Evolutionary conservation across 1,139 yeast species (phyloP).

Genomic region (Suhomyces panamericanus): DNA sequence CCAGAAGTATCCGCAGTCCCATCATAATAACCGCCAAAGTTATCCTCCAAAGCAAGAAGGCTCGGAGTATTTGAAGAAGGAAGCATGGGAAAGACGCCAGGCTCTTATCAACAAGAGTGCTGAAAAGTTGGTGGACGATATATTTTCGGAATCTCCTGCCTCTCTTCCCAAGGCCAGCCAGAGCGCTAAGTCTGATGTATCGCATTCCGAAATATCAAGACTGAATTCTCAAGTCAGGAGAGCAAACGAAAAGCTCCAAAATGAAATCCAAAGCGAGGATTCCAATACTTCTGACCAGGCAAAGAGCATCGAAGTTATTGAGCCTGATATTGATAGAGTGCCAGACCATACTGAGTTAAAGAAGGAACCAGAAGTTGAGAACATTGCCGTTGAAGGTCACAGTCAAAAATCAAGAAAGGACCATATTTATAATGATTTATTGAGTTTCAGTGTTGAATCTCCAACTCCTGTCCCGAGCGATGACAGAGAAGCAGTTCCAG

Average conservation of each 20-base stretch:
- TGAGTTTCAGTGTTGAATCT: not conserved
- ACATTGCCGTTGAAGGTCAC: not conserved
- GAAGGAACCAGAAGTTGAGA: not conserved
- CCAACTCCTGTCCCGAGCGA: not conserved
- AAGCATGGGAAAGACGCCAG: constrained; percentile 38
- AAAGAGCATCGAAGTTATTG: not conserved
- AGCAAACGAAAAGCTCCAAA: constrained; percentile 3
- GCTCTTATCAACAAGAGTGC: constrained; percentile 28
- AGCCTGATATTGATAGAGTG: not conserved
- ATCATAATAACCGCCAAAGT: not conserved
- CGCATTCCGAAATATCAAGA: constrained; percentile 3
- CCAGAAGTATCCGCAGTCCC: not conserved
- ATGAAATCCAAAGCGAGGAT: not conserved
- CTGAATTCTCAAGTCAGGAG: not conserved
- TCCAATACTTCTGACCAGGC: not conserved
- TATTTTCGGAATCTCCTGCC: constrained; percentile 25
- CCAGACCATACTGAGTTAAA: not conserved
- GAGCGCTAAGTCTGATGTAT: constrained; percentile 7
- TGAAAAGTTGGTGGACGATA: constrained; percentile 44
- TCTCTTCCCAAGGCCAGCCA: constrained; percentile 4
- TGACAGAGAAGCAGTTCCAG: not conserved
- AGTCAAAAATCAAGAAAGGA: not conserved
- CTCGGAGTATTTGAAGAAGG: constrained; percentile 31
- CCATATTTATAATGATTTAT: constrained; percentile 1
- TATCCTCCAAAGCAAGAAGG: constrained; percentile 6